Percentiles rank a stretch among this genome's conserved stretches.
These are phyloP conservation scores for Erythrophleum ivorense DNA, from an alignment of 331 rosid species.

Conservation along the genomic window DNA sequence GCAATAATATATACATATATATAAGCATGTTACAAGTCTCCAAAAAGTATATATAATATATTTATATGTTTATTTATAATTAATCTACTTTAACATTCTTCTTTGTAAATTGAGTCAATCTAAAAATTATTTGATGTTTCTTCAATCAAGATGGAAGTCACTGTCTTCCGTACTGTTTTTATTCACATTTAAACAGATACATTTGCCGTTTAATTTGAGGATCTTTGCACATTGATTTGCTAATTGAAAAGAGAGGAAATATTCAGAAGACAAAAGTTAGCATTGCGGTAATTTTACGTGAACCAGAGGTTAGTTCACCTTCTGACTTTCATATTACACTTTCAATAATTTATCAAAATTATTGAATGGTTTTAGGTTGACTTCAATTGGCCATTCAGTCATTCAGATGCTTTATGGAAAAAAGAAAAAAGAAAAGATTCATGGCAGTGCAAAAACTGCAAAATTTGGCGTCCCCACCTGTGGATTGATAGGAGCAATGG, in stretches of 20 bases:
- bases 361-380: not conserved
- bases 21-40: too few species aligned
- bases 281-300: not conserved
- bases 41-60: not conserved
- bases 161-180: not conserved
- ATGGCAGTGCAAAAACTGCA: not conserved
- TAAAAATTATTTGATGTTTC: not conserved
- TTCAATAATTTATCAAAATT: not conserved
- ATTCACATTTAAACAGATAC: not conserved
- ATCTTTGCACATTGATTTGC: not conserved
- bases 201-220: not conserved
- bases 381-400: not conserved
- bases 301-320: not conserved
- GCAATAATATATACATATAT: too few species aligned
- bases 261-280: not conserved
- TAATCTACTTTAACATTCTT: too few species aligned
- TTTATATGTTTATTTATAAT: too few species aligned
- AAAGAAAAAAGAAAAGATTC: not conserved
- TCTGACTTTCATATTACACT: not conserved
- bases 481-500: not conserved
- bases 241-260: not conserved
- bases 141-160: not conserved
- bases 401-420: not conserved
- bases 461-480: not conserved
- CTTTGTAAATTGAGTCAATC: too few species aligned